Base-by-base conservation (phyloP, 768 basidiomycete species). In the Hericium rajendrae region DNA sequence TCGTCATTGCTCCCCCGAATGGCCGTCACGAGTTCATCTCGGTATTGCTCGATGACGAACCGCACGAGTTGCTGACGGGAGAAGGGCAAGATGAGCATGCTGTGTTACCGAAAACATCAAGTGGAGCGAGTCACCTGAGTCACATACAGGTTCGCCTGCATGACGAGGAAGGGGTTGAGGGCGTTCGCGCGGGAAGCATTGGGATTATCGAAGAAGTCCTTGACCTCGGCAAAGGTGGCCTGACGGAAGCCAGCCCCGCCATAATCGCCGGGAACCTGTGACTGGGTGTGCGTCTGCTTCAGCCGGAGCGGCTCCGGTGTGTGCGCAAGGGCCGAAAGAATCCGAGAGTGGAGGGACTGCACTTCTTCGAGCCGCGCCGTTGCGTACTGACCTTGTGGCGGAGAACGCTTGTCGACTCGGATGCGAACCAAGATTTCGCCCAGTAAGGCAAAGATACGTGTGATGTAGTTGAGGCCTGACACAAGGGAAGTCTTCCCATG, bases 131-230 rank as follows among this genome's bases (percentile, higher is more conserved):
- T 59, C 60, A 87, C 91, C 80, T 94, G 92, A 11, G 92, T 94
- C 64, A 94, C 92, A 64, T 87, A 94, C 43, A 95, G 75, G 66
- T 95, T 95, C 38, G 88, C 88, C 70, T 94, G 92, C 81, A 92
- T 88, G 37, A 95, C 91, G 37, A 94, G 76, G 77, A 87, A 94
- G 18, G 89, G 86, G 68, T 95, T 93, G 54, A 90, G 78, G 0
- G 92, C 91, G 65, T 89, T 88, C 56, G 83, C 89, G 20, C 88
- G 80, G 9, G 84, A 88, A 8, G 90, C 90, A 60, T 91, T 88
- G 12, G 93, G 92, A 64, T 94, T 90, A 62, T 92, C 86, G 68
- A 94, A 95, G 68, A 93, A 91, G 68, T 91, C 87, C 67, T 88
- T 88, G 60, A 95, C 86, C 70, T 93, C 89, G 2, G 85, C 85